These are phyloP conservation scores for Colletotrichum sp. DNA, from an alignment of 2,329 filamentous ascomycete genomes.

Conservation along the genomic window DNA sequence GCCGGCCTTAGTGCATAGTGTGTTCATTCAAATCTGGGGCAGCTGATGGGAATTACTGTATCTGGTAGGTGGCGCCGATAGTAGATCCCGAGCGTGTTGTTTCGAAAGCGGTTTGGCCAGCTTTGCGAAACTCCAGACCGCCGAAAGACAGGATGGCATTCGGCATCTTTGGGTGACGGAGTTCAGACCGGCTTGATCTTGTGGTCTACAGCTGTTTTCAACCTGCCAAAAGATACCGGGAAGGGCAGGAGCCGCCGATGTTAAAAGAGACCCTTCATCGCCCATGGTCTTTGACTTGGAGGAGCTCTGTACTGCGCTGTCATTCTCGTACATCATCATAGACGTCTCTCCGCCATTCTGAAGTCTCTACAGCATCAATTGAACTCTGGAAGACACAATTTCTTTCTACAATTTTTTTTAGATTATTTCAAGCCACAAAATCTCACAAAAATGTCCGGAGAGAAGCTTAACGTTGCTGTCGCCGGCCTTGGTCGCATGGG, in stretches of 20 bases:
- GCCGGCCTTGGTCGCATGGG: constrained; percentile 59
- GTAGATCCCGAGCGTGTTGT: neutral
- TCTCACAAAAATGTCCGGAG: neutral
- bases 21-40: neutral
- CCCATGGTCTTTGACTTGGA: neutral
- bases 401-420: neutral
- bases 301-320: neutral
- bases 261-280: neutral
- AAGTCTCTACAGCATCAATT: neutral
- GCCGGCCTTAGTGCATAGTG: neutral
- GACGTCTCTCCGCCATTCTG: neutral
- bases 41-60: neutral
- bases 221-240: neutral
- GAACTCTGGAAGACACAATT: neutral
- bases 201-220: neutral
- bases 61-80: neutral
- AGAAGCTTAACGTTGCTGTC: constrained; percentile 47
- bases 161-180: neutral
- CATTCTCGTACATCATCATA: neutral
- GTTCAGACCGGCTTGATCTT: neutral
- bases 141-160: neutral
- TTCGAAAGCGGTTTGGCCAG: neutral
- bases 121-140: neutral
- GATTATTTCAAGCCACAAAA: neutral
- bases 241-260: neutral